Evolutionary conservation across 345 rosid genomes (phyloP).

Genomic region (Erodium maritimum): DNA sequence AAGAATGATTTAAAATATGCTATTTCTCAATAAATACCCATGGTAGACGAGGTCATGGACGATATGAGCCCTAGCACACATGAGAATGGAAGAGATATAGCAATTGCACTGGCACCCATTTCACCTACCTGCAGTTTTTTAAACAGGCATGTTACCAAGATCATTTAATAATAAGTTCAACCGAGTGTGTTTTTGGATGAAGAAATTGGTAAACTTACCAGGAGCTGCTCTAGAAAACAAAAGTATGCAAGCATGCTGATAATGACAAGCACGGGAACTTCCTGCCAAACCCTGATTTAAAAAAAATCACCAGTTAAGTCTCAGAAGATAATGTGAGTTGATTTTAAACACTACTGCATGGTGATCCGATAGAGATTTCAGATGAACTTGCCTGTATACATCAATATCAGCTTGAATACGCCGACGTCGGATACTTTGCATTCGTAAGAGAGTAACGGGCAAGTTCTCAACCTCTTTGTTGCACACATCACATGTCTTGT

Average conservation of each 20-base stretch:
- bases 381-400: constrained; percentile 33
- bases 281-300: constrained; percentile 84
- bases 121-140: constrained; percentile 44
- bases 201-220: constrained; percentile 34
- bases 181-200: background rate
- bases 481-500: constrained; percentile 86
- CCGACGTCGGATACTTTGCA: constrained; percentile 39
- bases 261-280: constrained; percentile 69
- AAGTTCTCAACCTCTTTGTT: constrained; percentile 77
- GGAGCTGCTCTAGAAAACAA: constrained; percentile 87
- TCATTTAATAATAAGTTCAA: background rate
- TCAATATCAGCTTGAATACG: constrained; percentile 24
- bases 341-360: background rate
- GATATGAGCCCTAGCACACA: constrained; percentile 76
- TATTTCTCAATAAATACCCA: constrained; percentile 39
- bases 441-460: constrained; percentile 69
- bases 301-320: background rate
- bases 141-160: background rate
- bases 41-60: constrained; percentile 78
- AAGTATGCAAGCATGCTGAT: constrained; percentile 89
- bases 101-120: constrained; percentile 76
- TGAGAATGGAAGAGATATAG: constrained; percentile 83
- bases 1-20: background rate
- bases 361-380: background rate
- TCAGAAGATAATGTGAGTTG: background rate